Base-by-base conservation (phyloP, 306 rosid genomes). In the Heteromeles arbutifolia region DNA sequence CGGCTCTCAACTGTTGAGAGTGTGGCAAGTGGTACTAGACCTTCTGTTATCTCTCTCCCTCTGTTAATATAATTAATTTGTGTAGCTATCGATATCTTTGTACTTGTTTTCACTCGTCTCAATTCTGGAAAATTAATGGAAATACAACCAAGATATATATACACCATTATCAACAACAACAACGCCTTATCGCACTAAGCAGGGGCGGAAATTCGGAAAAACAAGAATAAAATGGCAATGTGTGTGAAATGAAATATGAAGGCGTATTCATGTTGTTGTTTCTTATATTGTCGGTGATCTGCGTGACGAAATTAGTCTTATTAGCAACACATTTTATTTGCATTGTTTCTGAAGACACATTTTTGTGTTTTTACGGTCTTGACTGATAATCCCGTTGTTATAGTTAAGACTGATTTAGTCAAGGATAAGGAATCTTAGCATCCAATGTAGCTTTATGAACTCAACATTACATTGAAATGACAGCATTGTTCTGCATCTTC, bases 21-120 rank as follows among this genome's bases (percentile, higher is more conserved):
- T 89, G 87, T 69, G 96, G 85, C 77, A 88, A 88, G 79, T 87
- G 93, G 96, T 92, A 90, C 65, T 83, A 56, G 74, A 75, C 77
- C 74, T 68, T 64, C 76, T 39, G 31, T 17, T 45, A 28, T 57
- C 10, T 24, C 64, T 24, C 64, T 18, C 66, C 52, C 69, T 57
- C 52, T 28, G 5, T 78, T 48, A 34, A 24, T 61, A 73, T 65
- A 73, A 45, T 77, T 77, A 57, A 21, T 73, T 2, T 69, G 67
- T 58, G 61, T 67, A 59, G 59, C 58, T 67, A 70, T 84, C 65
- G 63, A 63, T 78, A 17, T 57, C 24, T 61, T 32, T 69, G 17
- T 82, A 75, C 34, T 73, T 79, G 67, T 2, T 69, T 69, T 73
- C 52, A 66, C 70, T 84, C 70, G 77, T 64, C 71, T 69, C 21